Evolutionary conservation across 2,329 filamentous ascomycete species (phyloP), one percentile per base, ranked within the genome.

Genomic region (Sporothrix globosa): DNA sequence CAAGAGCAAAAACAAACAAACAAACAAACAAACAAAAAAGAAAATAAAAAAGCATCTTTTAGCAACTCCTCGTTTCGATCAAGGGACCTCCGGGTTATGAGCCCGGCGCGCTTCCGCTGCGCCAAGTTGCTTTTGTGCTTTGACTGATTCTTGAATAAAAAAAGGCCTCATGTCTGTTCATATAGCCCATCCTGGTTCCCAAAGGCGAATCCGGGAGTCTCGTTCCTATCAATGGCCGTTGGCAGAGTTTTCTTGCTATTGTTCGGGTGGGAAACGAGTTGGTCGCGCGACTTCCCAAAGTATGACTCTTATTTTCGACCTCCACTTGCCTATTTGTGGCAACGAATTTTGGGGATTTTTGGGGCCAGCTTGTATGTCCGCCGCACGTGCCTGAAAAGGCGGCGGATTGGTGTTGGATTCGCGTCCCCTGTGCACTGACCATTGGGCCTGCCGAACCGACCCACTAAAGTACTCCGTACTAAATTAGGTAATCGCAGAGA

Each of bases 11-110:
- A 48, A 61, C 2, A 41, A 41, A 11, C 30, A 3, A 5, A 46
- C 0, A 52, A 19, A 11, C 53, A 24, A 48, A 61, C 2, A 41
- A 41, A 11, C 30, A 3, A 5, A n/a, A n/a, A 21, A 6, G 58
- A 54, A 52, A 68, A 67, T 68, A 71, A 69, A 48, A 56, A 56
- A 61, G 2, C 11, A 52, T 21, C 14, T 34, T 41, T 41, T 71
- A 71, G 70, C 70, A 72, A 72, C 67, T 72, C 70, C 70, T 72
- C 67, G 70, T 72, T 72, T 72, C 70, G 70, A 72, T 72, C 70
- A 69, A 72, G 70, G 70, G 70, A 72, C 70, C 70, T 72, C 70
- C 70, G 70, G 70, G 70, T 72, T 72, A 72, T 72, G 70, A 72
- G 70, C 70, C 70, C 70, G 70, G 70, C 70, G 70, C 70, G 70